Evolutionary conservation across 495 filamentous ascomycete species (phyloP), one percentile per base, ranked within the genome.

Genomic region (Podospora comata): DNA sequence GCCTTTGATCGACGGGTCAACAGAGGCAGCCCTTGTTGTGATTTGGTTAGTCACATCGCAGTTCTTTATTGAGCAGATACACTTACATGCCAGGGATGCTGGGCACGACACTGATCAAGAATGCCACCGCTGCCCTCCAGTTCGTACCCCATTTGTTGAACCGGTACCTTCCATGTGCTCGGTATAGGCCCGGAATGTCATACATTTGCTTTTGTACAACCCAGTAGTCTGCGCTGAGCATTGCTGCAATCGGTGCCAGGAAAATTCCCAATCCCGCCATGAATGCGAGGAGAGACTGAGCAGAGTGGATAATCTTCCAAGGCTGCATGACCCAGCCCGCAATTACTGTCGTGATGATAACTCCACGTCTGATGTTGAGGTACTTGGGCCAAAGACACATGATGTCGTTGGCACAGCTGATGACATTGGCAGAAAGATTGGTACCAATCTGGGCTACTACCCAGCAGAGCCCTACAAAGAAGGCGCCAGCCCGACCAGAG

Each of bases 361-460:
- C 85, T n/a, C 88, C 88, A 7, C 88, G 84, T 6, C 80, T 81
- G 71, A 91, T 88, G 69, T 89, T 87, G 73, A 90, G 75, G 65
- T 81, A 87, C 61, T 79, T 77, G 9, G 88, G 88, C 62, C 82
- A 84, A 0, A 91, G 80, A 11, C 82, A 83, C 56, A 82, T 84
- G 57, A 90, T 80, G 70, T 91, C 88, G 74, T 91, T 90, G 26
- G 88, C 86, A 11, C 84, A 87, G 44, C 85, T 87, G 68, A 91
- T 83, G 54, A 85, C 85, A 70, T 91, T 91, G 34, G 88, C 88
- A 0, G 86, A 88, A 69, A 91, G 84, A 75, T 91, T 90, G 55
- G 85, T 86, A 68, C 85, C 86, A 62, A 88, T 85, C 56, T 82
- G 81, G 4, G 85, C 85, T 11, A 88, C 77, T 44, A 82, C 81